A percentile compares a stretch with the other conserved stretches of the same genome.
Conservation (phyloP, 345 rosid genomes). For the Eucalyptus virginea region DNA sequence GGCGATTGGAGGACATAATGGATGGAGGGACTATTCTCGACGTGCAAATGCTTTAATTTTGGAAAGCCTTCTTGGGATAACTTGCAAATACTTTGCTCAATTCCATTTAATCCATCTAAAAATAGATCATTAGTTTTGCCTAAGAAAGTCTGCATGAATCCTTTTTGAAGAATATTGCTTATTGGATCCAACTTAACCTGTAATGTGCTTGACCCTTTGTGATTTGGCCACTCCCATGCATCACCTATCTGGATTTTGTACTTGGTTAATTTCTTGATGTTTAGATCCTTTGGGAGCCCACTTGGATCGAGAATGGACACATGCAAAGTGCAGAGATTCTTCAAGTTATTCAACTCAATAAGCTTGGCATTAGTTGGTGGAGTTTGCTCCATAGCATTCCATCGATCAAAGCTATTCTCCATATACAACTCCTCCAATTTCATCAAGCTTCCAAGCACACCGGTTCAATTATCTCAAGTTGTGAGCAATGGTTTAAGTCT, state of each 20-base stretch:
- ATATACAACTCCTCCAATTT: background rate
- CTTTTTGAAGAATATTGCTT: rapidly evolving
- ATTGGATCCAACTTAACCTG: rapidly evolving
- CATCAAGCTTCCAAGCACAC: background rate
- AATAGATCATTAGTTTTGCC: background rate
- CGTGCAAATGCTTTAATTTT: background rate
- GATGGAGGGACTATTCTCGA: rapidly evolving
- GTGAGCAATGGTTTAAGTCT: background rate
- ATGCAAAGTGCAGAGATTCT: too few species aligned
- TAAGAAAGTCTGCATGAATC: rapidly evolving
- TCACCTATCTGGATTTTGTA: background rate
- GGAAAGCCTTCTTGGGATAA: background rate
- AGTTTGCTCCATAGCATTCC: background rate
- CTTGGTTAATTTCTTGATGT: background rate
- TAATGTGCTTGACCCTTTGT: rapidly evolving
- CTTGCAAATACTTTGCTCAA: rapidly evolving
- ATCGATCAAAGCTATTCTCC: background rate
- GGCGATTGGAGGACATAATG: rapidly evolving
- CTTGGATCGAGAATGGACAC: background rate
- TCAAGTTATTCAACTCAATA: background rate
- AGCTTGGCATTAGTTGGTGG: background rate
- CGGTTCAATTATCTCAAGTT: background rate
- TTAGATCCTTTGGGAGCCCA: background rate
- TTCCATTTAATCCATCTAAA: background rate
- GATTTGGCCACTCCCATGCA: rapidly evolving